Evolutionary conservation across 305 asterid genomes (phyloP), one percentile per base, ranked within the genome.

Genomic region (Fraxinus albicans): DNA sequence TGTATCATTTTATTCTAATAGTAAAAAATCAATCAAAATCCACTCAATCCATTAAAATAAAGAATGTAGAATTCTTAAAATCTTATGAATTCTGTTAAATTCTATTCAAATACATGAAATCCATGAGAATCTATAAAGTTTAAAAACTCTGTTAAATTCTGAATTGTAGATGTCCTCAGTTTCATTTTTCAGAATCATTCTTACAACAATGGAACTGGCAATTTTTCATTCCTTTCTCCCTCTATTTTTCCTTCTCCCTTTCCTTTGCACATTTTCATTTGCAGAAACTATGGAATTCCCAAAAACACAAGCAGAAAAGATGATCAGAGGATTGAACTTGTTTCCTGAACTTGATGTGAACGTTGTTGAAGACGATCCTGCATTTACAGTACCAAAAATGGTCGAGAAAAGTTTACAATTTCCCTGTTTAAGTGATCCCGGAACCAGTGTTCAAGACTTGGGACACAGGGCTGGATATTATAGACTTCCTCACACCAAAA

Each of bases 391-490:
- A 9, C 84, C 93, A 1, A 33, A 69, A 63, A 85, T 94, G 21
- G 92, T 92, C 3, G 98, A 95, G 35, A 95, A 91, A 86, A 83
- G 44, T 15, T 80, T 95, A 19, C 79, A 81, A 17, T 86, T 92
- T 50, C 89, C 94, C 12, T 74, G 82, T 73, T 35, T 88, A 60
- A 88, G 78, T 31, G 88, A 86, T 63, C 85, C 92, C 4, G 91
- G 86, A 38, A 44, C 85, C 23, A 78, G 91, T 74, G 84, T 88
- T 17, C 83, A 84, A 79, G 95, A 92, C 8, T 89, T 92, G 86
- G 93, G 94, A 40, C 97, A 95, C 80, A 95, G 89, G 88, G 98
- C 98, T 67, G 98, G 98, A 65, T 95, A 93, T 75, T 93, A 85
- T 60, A 84, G 73, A 5, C 92, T 95, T 21, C 86, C 86, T n/a